phyloP scores from a whole-genome alignment of 805 yeast species.

The Kodamaea laetipori region DNA sequence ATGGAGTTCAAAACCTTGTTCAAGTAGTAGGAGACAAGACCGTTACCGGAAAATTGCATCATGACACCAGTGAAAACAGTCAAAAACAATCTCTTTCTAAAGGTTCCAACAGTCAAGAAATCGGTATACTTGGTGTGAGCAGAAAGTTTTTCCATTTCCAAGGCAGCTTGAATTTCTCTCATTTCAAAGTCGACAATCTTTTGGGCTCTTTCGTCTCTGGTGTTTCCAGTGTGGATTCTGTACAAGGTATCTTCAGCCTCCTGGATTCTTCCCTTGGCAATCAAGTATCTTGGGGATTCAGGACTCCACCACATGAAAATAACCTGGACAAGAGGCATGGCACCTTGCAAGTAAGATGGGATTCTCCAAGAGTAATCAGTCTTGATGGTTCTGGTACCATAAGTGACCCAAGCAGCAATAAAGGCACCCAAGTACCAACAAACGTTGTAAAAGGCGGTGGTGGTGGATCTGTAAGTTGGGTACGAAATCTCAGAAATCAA shows the following conservation, averaged over 20 bases:
- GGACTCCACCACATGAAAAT: constrained; percentile 42
- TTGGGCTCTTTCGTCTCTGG: constrained; percentile 23
- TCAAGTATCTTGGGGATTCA: constrained; percentile 36
- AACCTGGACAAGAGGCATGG: constrained; percentile 46
- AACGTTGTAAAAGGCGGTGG: constrained; percentile 47
- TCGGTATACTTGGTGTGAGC: constrained; percentile 39
- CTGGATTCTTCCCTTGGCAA: constrained; percentile 23
- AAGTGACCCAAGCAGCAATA: constrained; percentile 53
- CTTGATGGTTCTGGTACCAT: constrained; percentile 41
- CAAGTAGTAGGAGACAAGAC: constrained; percentile 53
- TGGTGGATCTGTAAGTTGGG: constrained; percentile 37
- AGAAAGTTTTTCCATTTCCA: constrained; percentile 40
- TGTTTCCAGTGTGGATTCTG: constrained; percentile 44
- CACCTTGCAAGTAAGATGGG: constrained; percentile 54
- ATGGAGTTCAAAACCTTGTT: constrained; percentile 52
- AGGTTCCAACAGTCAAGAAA: constrained; percentile 39
- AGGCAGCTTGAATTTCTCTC: constrained; percentile 29
- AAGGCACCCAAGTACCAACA: constrained; percentile 58
- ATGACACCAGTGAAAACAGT: constrained; percentile 33
- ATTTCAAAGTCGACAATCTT: constrained; percentile 24
- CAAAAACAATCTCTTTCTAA: constrained; percentile 45
- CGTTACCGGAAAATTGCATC: constrained; percentile 54
- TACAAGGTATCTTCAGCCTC: constrained; percentile 35
- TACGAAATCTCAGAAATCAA: constrained; percentile 52
- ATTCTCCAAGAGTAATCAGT: constrained; percentile 53